Base-by-base conservation (phyloP, 2,329 filamentous ascomycete genomes). In the Sporothrix sp. region DNA sequence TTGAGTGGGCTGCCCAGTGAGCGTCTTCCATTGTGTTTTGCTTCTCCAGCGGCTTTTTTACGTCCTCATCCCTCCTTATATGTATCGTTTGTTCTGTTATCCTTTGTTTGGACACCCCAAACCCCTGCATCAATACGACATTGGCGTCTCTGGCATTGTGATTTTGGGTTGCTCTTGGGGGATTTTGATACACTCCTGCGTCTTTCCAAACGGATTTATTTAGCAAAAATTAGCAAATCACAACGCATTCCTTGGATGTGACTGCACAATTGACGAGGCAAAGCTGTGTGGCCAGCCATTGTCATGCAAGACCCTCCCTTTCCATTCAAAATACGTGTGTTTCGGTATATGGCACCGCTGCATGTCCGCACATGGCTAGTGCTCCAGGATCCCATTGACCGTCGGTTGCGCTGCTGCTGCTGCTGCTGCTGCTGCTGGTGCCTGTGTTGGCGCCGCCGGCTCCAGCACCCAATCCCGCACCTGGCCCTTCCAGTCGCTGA, bases 401-500 rank as follows among this genome's bases (percentile, higher is more conserved):
- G 43, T 21, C 7, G 54, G 38, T 13, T 44, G 35, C 18, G 48
- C 43, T 9, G 52, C 47, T 9, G 43, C 60, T 18, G 62, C 50
- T 1, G 56, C 53, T n/a, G 48, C 43, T 9, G 52, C 46, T 10
- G 43, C 60, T 18, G 62, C 50, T 1, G 56, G n/a, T 4, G 52
- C 63, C 25, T 63, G 53, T 9, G 39, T 23, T 7, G 51, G 53
- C 9, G 51, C 35, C 27, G 44, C 60, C 25, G 68, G 63, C 3
- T 66, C 65, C 53, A 79, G 61, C 1, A 74, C 74, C 70, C 72
- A 97, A 63, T 97, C 91, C 60, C 85, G 80, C 4, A 97, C 88
- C 13, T 82, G 80, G n/a, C 93, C 91, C 71, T 95, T 95, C 85
- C 86, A 95, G 65, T 95, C 93, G 57, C 86, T 89, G 60, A 94